phyloP scores from a whole-genome alignment of 2,329 filamentous ascomycete genomes.

The Madurella mycetomatis region DNA sequence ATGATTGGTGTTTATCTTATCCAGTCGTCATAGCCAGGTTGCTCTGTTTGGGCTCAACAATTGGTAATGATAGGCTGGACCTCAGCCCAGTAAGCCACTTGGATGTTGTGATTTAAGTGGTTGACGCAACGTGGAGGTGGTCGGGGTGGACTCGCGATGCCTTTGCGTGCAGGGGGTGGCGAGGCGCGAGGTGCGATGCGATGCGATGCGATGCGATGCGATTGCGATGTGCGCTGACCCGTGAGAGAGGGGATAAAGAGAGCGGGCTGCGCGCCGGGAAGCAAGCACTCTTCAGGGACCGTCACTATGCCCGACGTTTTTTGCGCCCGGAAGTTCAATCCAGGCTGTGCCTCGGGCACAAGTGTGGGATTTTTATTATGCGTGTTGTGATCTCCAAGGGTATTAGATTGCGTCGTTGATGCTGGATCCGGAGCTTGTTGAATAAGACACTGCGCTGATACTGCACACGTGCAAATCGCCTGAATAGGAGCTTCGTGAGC shows the following conservation, averaged over 20 bases:
- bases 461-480: no score
- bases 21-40: conserved; percentile 8
- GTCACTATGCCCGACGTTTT: not conserved
- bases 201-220: not conserved
- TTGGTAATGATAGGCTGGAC: not conserved
- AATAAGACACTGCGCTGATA: no score
- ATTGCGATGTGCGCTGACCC: not conserved
- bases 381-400: no score
- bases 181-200: not conserved
- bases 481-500: no score
- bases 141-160: no score
- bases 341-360: no score
- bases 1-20: conserved; percentile 23
- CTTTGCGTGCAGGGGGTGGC: not conserved
- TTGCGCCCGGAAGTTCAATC: not conserved
- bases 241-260: not conserved
- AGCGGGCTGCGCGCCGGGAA: not conserved
- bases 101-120: not conserved
- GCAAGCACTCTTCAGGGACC: not conserved
- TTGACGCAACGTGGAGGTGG: not conserved
- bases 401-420: no score
- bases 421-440: no score
- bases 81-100: not conserved
- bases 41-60: not conserved
- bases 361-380: no score